Base-by-base conservation (phyloP, 2,329 filamentous ascomycete species). In the Aureobasidium subglaciale region DNA sequence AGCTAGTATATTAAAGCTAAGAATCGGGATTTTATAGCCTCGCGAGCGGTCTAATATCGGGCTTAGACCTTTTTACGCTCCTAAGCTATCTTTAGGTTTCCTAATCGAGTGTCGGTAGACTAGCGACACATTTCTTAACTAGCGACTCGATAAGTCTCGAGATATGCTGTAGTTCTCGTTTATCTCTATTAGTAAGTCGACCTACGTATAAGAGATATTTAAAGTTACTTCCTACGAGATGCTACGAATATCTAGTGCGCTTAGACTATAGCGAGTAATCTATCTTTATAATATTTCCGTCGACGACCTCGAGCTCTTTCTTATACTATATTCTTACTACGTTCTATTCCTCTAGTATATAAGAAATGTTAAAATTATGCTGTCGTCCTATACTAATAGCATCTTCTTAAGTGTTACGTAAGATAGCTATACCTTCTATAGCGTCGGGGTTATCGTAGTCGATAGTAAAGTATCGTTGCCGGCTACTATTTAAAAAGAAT, bases 21-120 rank as follows among this genome's bases (percentile, higher is more conserved):
- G 59, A 61, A 41, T 62, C 48, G 18, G 43, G 53, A 46, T 63
- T 63, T 56, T 63, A 38, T 41, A 63, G 54, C 32, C 58, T 56
- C 16, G 34, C 55, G 22, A 63, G 57, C 42, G 53, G 59, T 35
- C 59, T 25, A 24, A 40, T 8, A 42, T 61, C 42, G 30, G 57
- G 24, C 30, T 61, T 50, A 16, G 55, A 57, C 20, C 32, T 56
- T 37, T 60, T 58, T 20, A 50, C 43, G 34, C 59, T 61, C 16
- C 49, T 41, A 16, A 61, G 59, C 59, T 41, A 61, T 29, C 59
- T 37, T 18, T 50, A 30, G 16, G 59, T 61, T 56, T 61, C 59
- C 11, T 29, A 5, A 20, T 42, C 46, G 11, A 60, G 53, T 27
- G 43, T 56, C 40, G 38, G 41, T 25, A 61, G 58, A 24, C 58